A percentile compares a stretch with the other conserved stretches of the same genome.
These are phyloP conservation scores for Nannochloropsis gaditana DNA, from an alignment of 108 stramenopile genomes.

Conservation along the genomic window DNA sequence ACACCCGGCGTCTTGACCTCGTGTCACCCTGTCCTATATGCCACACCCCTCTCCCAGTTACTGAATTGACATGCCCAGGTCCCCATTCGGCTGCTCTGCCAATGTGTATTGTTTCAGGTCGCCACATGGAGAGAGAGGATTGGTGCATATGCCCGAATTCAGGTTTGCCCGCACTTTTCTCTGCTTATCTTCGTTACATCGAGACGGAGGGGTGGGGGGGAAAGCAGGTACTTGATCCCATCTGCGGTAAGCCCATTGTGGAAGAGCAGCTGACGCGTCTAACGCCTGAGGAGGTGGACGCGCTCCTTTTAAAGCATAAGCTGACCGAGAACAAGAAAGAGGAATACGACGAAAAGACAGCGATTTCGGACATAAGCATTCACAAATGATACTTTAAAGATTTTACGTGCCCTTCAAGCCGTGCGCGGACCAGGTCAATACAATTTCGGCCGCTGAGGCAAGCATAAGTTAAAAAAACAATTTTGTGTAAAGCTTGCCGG, in stretches of 20 bases:
- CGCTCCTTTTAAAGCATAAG: background rate
- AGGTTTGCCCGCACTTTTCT: slow-evolving; percentile 59
- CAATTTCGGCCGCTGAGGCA: slow-evolving; percentile 13
- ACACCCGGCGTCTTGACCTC: background rate
- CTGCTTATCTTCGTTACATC: slow-evolving; percentile 55
- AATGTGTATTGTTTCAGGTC: slow-evolving; percentile 61
- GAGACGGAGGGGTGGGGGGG: slow-evolving; percentile 35
- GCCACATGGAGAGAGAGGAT: slow-evolving; percentile 64
- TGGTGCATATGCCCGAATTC: slow-evolving; percentile 61
- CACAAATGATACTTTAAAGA: too few relatives aligned
- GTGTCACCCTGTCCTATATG: slow-evolving; percentile 53
- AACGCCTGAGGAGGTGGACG: background rate
- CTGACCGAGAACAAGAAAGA: too few relatives aligned
- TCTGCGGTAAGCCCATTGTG: slow-evolving; percentile 25
- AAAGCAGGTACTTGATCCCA: slow-evolving; percentile 39
- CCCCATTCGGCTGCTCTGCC: slow-evolving; percentile 51
- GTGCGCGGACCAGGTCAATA: background rate
- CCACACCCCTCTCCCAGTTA: slow-evolving; percentile 40
- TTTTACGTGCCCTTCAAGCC: too few relatives aligned
- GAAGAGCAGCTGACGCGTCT: background rate
- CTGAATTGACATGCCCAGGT: slow-evolving; percentile 57
- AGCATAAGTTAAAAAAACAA: background rate
- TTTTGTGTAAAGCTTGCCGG: background rate
- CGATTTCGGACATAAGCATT: too few relatives aligned
- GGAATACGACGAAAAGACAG: too few relatives aligned